Evolutionary conservation across 306 rosid species (phyloP).

Genomic region (Pyrus pyrifolia): DNA sequence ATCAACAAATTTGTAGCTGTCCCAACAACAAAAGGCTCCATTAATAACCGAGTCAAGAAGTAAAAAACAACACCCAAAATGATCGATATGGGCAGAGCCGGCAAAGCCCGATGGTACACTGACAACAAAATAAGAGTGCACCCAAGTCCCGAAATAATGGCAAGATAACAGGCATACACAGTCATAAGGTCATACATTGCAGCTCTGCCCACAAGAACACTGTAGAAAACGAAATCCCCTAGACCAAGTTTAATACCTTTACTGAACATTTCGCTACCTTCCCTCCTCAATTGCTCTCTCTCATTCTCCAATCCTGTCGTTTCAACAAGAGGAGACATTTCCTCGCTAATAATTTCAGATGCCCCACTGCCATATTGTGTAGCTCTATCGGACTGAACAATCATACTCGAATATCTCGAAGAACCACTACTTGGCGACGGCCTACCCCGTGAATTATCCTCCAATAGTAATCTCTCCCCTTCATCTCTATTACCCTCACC

Average conservation of each 20-base stretch:
- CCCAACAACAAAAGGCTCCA: slow-evolving; percentile 96
- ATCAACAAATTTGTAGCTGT: slow-evolving; percentile 77
- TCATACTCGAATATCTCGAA: slow-evolving; percentile 25
- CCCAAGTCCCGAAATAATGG: slow-evolving; percentile 81
- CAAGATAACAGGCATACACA: slow-evolving; percentile 93
- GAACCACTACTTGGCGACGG: slow-evolving; percentile 28
- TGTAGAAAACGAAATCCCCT: slow-evolving; percentile 90
- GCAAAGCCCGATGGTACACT: slow-evolving; percentile 66
- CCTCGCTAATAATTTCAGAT: slow-evolving; percentile 40
- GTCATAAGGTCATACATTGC: slow-evolving; percentile 99
- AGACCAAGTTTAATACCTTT: slow-evolving; percentile 90
- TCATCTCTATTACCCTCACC: slow-evolving; percentile 14
- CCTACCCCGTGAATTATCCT: slow-evolving; percentile 25
- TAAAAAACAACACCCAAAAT: slow-evolving; percentile 75
- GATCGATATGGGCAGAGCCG: slow-evolving; percentile 88
- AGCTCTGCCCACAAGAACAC: slow-evolving; percentile 95
- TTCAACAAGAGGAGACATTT: slow-evolving; percentile 65
- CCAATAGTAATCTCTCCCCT: slow-evolving; percentile 60
- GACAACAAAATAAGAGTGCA: slow-evolving; percentile 88
- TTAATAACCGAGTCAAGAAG: slow-evolving; percentile 74
- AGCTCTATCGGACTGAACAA: slow-evolving; percentile 10
- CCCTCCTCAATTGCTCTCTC: slow-evolving; percentile 28
- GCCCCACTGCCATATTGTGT: slow-evolving; percentile 20
- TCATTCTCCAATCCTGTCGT: slow-evolving; percentile 25
- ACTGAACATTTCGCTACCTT: slow-evolving; percentile 29